Evolutionary conservation across 179 eudicot genomes (phyloP), one percentile per base, ranked within the genome.

Genomic region (Vitellaria paradoxa): DNA sequence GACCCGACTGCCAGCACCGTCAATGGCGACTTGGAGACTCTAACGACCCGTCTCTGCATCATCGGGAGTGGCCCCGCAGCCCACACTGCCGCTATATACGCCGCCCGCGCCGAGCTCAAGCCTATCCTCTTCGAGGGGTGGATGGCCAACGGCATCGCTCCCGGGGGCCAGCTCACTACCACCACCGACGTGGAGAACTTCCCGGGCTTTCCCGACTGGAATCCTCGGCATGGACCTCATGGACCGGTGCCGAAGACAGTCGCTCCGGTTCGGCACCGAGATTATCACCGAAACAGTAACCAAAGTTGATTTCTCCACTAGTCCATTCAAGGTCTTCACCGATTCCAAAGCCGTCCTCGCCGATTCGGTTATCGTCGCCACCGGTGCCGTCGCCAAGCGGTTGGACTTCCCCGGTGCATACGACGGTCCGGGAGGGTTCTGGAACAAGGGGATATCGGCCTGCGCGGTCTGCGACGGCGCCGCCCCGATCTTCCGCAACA

Each of bases 381-480:
- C 99, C 6, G 99, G 97, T 0, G 89, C 99, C 0, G 98, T 90
- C 9, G 94, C 94, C 3, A 85, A 80, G 55, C 78, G 84, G 12
- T 79, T 90, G 15, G 17, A n/a, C 11, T 90, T 90, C 77, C 87
- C 86, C 12, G 94, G 94, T 57, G 84, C 89, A 3, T 84, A 82
- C 8, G 86, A 84, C 17, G 80, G 84, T 11, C 45, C 52, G 0
- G 79, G 66, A 0, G 84, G 91, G 5, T 93, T 89, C 73, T 96
- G 99, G 99, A 92, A 89, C 77, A 70, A 79, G 1, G 99, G 99
- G 8, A 96, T 96, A 4, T 96, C 99, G 1, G 99, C 99, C 0
- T 96, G 99, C 65, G 99, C 99, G 0, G 99, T 96, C 0, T 96
- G 99, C 42, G 99, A 96, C 64, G 99, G 99, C 2, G 99, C 99